Evolutionary conservation across 352 stramenopile species (phyloP), one percentile per base, ranked within the genome.

Genomic region (Blastocystis hominis): DNA sequence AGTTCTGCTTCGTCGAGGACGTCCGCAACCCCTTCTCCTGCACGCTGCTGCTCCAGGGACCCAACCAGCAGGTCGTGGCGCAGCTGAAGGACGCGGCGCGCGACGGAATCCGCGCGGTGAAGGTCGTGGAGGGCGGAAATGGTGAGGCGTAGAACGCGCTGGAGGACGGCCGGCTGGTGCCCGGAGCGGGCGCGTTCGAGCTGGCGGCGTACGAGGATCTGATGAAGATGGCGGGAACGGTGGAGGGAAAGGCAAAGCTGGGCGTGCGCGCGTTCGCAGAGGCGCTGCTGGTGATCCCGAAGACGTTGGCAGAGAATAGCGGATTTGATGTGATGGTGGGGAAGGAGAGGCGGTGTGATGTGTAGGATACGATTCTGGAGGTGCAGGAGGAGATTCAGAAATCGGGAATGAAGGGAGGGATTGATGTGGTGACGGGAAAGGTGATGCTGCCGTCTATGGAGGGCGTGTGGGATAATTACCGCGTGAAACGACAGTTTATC

Each of bases 71-170:
- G 91, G 97, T 95, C 53, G 98, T 98, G 89, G 94, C 94, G 77
- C 96, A 99, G 92, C 98, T 98, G 86, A 98, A 99, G 92, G 97
- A 99, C 92, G 96, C 95, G 6, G 93, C 98, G 50, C 94, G 96
- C 75, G 97, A 99, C 91, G 97, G 96, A 66, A 93, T 99, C 40
- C 92, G 96, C 44, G 95, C 96, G 15, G 95, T 98, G 17, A 98
- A 98, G 90, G 69, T 79, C 20, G 47, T n/a, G n/a, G 50, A 13
- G 54, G 36, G 24, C 5, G 30, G 3, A 6, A 34, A 15, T 13
- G 20, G 69, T 61, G 54, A 64, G n/a, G n/a, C 4, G 7, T 79
- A 79, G 91, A 98, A 98, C 92, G 95, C 95, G 55, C 92, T 99
- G 69, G 96, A 99, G 89, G 96, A 98, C 92, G 91, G 93, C 55